Base-by-base conservation (phyloP, 2,329 filamentous ascomycete genomes). In the Cladobotryum protrusum region DNA sequence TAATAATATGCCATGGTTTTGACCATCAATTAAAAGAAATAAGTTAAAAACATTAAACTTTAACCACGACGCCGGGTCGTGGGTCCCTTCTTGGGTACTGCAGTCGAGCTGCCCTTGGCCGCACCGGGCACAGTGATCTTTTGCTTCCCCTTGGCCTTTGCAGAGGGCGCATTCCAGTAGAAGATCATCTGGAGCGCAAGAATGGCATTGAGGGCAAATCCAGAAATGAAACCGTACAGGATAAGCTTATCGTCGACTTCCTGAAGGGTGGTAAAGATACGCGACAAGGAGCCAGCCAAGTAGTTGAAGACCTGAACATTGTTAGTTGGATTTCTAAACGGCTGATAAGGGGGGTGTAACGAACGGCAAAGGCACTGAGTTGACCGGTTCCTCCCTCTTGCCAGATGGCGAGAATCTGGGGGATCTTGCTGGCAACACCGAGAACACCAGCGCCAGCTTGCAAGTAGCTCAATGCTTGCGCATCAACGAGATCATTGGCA, bases 221-320 rank as follows among this genome's bases (percentile, higher is more conserved):
- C 93, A 7, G 90, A 89, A 49, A 97, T 73, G 76, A 95, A 97
- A 45, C 91, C 87, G 72, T 95, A 97, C 20, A 99, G 79, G 61
- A 99, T 97, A 52, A 97, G 78, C 71, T 91, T 91, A 70, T 99
- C 93, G 67, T 95, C 87, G 53, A 99, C 93, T 75, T 99, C 93
- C 65, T 97, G 91, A 51, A 99, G 75, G 8, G 95, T 99, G 32
- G 93, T 99, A 71, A 96, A 99, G 73, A 99, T 95, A 65, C 93
- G 87, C 20, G 89, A 88, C 52, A 97, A 81, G 40, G 90, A 96
- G 36, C 95, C 93, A 60, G 85, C 77, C 62, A 99, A 88, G 72
- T 96, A 99, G 77, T 96, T 97, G 80, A 99, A 96, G 59, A 99
- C 90, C 91, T 96, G 5, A 4, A 2, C 5, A 36, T 8, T 9